Base-by-base conservation (phyloP, 371 early-diverging fungal genomes). In the Circinella minor region DNA sequence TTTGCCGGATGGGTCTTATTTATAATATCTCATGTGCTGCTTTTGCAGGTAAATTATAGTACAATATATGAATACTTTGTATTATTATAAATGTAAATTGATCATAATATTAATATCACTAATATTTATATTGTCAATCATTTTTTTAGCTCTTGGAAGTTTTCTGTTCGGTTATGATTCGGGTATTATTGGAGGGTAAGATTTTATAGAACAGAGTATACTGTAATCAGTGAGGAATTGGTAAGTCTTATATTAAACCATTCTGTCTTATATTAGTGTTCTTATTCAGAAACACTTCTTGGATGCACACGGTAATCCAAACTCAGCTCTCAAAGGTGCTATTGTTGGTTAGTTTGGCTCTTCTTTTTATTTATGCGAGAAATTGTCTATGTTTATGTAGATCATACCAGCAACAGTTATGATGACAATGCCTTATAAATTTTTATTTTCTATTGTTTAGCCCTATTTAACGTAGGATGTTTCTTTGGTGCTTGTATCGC, bases 131-230 rank as follows among this genome's bases (percentile, higher is more conserved):
- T 77, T 38, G n/a, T 71, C 43, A 67, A 73, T 34, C 47, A 27
- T 11, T 10, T 1, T 37, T 10, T 57, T 34, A 69, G 82, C 82
- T 18, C 74, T 80, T 46, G 70, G 78, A 15, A 78, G 80, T 70
- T 82, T 82, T 67, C 73, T 82, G 47, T 82, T 82, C 62, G 82
- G 82, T 67, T 82, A 82, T 66, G 82, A 82, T 72, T 80, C 80
- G 57, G 82, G 77, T 69, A 61, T 63, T 59, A 63, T 69, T 69
- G 69, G 69, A 14, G 55, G 69, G 69, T 69, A 63, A 61, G 61
- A 14, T 6, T 20, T n/a, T 36, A 37, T 34, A 18, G 1, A 54
- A 27, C 34, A 57, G 7, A 10, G 34, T 27, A 57, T 34, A 3
- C 13, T 5, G 36, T 48, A 27, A 15, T 3, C 43, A 14, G n/a